phyloP scores from a whole-genome alignment of 2,329 filamentous ascomycete species.

The Penicillium sp. region DNA sequence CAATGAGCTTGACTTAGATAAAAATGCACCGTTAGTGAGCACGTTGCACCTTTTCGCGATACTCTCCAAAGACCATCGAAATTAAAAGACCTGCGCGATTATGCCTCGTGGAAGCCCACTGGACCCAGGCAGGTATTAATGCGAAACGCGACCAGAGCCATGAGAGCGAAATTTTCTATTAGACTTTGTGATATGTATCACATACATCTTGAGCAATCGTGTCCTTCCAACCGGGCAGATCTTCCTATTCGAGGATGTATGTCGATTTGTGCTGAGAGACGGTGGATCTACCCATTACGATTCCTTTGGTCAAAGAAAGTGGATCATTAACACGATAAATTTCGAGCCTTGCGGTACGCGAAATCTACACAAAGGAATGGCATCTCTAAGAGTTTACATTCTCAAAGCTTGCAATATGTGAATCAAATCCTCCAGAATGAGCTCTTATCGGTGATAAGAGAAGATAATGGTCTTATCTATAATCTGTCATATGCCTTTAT shows the following conservation, averaged over 20 bases:
- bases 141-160: not conserved
- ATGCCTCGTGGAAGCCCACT: not conserved
- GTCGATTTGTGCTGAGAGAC: not conserved
- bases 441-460: not conserved
- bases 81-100: not conserved
- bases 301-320: no score
- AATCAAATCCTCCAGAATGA: not conserved
- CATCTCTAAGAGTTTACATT: no score
- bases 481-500: not conserved
- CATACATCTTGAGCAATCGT: no score
- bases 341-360: no score
- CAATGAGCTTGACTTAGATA: not conserved
- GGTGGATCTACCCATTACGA: no score
- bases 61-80: not conserved
- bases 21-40: not conserved
- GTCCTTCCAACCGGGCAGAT: not conserved
- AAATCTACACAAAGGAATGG: no score
- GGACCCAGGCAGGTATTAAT: not conserved
- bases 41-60: not conserved
- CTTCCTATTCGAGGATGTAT: not conserved
- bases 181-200: no score
- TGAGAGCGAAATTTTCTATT: not conserved
- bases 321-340: no score
- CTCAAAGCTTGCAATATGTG: not conserved
- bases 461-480: not conserved